Evolutionary conservation across 371 early-diverging fungal species (phyloP), one percentile per base, ranked within the genome.

Genomic region (Phascolomyces articulosus): DNA sequence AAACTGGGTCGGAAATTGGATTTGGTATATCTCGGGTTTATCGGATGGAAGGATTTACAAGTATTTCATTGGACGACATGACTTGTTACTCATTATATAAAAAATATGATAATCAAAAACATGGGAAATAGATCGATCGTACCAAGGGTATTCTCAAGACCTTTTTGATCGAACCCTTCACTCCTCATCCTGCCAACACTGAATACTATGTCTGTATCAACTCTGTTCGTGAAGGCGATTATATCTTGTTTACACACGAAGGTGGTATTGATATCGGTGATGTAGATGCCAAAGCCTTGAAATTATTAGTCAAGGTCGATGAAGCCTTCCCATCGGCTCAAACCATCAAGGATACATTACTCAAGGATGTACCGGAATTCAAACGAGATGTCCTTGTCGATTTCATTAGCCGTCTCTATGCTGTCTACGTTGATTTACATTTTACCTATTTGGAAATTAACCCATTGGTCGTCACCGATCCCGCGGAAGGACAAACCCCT

Each of bases 361-460:
- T 93, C 40, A 75, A 80, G 54, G 78, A 87, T 63, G 87, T 88
- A 20, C 84, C 87, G 28, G 82, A 80, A 40, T 84, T 89, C 72
- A 91, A 97, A 78, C 90, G 86, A 59, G 93, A 92, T 70, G 91
- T 91, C 13, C 82, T 98, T 55, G 90, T 93, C 55, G 93, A 94
- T 40, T 98, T 98, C 71, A 90, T 97, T 68, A 84, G 86, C 63
- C 93, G 96, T 63, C 89, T 97, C 47, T 96, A 96, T 73, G 85
- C 94, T 51, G 95, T 97, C 70, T 98, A 95, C 80, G 87, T 94
- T 55, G 96, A 97, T 65, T 87, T 97, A 47, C 94, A 98, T 80
- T 98, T 97, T 72, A 97, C 98, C 49, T 98, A 98, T 78, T 91
- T 98, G 67, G 98, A 98, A 80, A 98, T 98, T 87, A 98, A 98